A percentile compares a stretch with the other conserved stretches of the same genome.
These are phyloP conservation scores for Hyphopichia khmerensis DNA, from an alignment of 1,139 yeast genomes.

Conservation along the genomic window DNA sequence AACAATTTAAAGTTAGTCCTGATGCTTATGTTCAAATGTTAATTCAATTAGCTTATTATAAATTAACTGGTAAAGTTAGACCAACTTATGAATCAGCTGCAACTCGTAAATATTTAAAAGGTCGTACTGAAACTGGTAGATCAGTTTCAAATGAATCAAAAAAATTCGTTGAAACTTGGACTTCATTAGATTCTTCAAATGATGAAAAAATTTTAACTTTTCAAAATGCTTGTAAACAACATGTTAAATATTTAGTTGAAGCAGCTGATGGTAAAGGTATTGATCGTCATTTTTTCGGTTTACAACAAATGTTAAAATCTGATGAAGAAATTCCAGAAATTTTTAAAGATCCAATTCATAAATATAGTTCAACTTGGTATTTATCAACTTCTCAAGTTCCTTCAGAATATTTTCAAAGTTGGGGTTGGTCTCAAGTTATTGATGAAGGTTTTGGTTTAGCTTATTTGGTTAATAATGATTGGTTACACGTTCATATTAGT, in stretches of 20 bases:
- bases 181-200: constrained; percentile 51
- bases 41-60: constrained; percentile 76
- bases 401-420: constrained; percentile 84
- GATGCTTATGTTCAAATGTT: constrained; percentile 77
- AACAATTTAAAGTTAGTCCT: constrained; percentile 68
- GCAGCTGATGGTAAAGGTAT: constrained; percentile 90
- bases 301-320: constrained; percentile 66
- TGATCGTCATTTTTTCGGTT: constrained; percentile 91
- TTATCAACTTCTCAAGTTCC: constrained; percentile 88
- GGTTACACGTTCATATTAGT: constrained; percentile 84
- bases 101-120: constrained; percentile 82
- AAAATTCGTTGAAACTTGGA: constrained; percentile 75
- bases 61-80: constrained; percentile 74
- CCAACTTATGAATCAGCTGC: constrained; percentile 98
- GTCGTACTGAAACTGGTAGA: constrained; percentile 96
- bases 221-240: constrained; percentile 73
- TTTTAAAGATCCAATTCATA: constrained; percentile 72
- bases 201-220: constrained; percentile 67
- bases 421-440: constrained; percentile 96
- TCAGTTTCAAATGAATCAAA: constrained; percentile 77
- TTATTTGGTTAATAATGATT: constrained; percentile 84
- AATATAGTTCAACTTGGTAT: constrained; percentile 82
- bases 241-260: constrained; percentile 67
- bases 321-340: constrained; percentile 68
- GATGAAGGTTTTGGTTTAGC: constrained; percentile 95